Conservation (phyloP, 1,284 basidiomycete species). For the Cryptococcus depauperatus region DNA sequence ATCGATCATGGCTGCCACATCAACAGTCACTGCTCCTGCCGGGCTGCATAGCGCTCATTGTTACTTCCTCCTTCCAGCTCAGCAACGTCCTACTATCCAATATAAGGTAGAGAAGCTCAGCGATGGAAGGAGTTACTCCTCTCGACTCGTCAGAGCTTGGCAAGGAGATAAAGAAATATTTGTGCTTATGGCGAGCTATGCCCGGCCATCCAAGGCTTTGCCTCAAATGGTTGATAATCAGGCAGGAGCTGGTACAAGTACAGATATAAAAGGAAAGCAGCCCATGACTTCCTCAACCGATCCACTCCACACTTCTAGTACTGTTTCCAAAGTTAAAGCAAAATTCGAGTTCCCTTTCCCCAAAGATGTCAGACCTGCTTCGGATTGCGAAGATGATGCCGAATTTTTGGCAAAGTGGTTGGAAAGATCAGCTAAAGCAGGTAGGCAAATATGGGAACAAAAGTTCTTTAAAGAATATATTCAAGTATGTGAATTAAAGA, state of each 20-base stretch:
- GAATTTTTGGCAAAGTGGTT: constrained; percentile 46
- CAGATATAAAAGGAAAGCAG: background rate
- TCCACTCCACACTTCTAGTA: no score
- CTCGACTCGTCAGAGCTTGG: constrained; percentile 60
- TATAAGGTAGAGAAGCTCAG: constrained; percentile 82
- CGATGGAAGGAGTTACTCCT: constrained; percentile 47
- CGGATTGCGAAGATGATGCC: constrained; percentile 57
- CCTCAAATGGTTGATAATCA: background rate
- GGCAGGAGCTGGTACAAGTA: background rate
- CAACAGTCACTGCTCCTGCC: constrained; percentile 60
- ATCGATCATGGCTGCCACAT: constrained; percentile 68
- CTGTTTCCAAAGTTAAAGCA: constrained; percentile 14
- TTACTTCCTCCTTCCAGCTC: constrained; percentile 51
- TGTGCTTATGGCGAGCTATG: constrained; percentile 77
- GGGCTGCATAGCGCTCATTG: constrained; percentile 54
- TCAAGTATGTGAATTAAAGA: constrained; percentile 42
- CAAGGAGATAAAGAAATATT: constrained; percentile 74
- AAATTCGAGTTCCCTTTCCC: constrained; percentile 32
- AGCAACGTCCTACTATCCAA: constrained; percentile 66
- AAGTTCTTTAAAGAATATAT: constrained; percentile 45
- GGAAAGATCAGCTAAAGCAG: constrained; percentile 8
- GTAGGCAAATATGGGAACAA: constrained; percentile 14
- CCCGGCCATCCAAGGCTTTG: constrained; percentile 51
- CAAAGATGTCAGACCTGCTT: constrained; percentile 51
- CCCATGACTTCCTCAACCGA: background rate